Evolutionary conservation across 192 early-diverging fungal species (phyloP).

Genomic region (Nowakowskiella sp.): DNA sequence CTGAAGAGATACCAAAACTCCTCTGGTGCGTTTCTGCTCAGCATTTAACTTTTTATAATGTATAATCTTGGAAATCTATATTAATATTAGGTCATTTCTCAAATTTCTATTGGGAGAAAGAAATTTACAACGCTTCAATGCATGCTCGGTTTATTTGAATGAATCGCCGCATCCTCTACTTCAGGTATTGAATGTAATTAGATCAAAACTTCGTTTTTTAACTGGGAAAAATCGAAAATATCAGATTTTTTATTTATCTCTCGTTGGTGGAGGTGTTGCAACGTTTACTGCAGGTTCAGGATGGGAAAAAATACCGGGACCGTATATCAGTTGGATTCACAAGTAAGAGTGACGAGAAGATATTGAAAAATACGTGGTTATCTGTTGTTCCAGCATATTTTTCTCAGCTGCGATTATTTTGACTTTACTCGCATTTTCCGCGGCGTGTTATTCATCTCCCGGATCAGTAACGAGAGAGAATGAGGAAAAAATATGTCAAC

Average conservation of each 20-base stretch:
- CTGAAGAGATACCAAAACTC: conserved; percentile 8
- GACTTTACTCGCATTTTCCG: conserved; percentile 25
- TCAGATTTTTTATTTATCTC: conserved; percentile 33
- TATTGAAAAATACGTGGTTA: neutral
- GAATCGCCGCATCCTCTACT: conserved; percentile 21
- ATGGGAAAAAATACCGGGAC: conserved; percentile 24
- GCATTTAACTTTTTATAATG: conserved; percentile 4
- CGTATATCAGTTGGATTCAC: conserved; percentile 16
- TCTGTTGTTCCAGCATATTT: neutral
- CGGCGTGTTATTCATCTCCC: conserved; percentile 26
- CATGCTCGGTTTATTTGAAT: conserved; percentile 1
- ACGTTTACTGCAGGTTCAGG: conserved; percentile 26
- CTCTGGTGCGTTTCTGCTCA: conserved; percentile 1
- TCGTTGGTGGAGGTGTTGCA: conserved; percentile 23
- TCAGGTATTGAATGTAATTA: conserved; percentile 13
- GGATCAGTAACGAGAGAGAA: conserved; percentile 28
- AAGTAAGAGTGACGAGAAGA: conserved; percentile 7
- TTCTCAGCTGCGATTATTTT: conserved; percentile 18
- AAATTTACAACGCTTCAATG: conserved; percentile 6
- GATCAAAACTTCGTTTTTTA: neutral
- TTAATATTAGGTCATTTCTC: neutral
- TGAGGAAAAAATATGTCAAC: conserved; percentile 8
- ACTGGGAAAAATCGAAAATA: neutral
- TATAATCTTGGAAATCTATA: conserved; percentile 10
- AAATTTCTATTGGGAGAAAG: neutral